Evolutionary conservation across 768 basidiomycete species (phyloP).

Genomic region (Pleurotus salmoneostramineus): DNA sequence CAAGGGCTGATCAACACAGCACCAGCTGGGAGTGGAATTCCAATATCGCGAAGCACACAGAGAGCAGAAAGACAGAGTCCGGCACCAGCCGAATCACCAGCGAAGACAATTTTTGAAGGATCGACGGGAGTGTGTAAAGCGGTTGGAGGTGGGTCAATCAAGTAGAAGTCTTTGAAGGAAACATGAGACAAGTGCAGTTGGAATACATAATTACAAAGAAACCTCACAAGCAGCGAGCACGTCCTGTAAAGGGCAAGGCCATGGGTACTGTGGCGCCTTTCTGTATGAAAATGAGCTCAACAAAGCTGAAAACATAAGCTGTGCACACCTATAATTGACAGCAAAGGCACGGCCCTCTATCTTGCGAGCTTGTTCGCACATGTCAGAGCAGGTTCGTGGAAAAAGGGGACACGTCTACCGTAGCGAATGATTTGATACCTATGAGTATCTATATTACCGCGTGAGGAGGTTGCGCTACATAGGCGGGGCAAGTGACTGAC

Average conservation of each 20-base stretch:
- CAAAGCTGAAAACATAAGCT: background rate
- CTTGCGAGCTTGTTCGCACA: no score
- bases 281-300: conserved; percentile 26
- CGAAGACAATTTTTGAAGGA: conserved; percentile 68
- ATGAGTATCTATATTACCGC: conserved; percentile 41
- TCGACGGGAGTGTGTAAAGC: conserved; percentile 61
- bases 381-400: no score
- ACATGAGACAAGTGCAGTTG: background rate
- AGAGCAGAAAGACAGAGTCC: conserved; percentile 59
- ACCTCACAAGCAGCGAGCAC: conserved; percentile 71
- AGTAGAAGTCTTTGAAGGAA: conserved; percentile 58
- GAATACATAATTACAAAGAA: no score
- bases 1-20: conserved; percentile 79
- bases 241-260: conserved; percentile 76
- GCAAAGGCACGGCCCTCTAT: conserved; percentile 66
- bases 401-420: no score
- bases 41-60: conserved; percentile 65
- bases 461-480: background rate
- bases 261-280: conserved; percentile 83
- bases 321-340: conserved; percentile 43
- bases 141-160: conserved; percentile 62
- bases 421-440: conserved; percentile 58
- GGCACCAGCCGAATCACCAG: conserved; percentile 79
- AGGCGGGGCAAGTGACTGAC: conserved; percentile 24
- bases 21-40: conserved; percentile 67